These are phyloP conservation scores for Pyrenochaeta sp. DNA, from an alignment of 2,329 filamentous ascomycete genomes.

Conservation along the genomic window DNA sequence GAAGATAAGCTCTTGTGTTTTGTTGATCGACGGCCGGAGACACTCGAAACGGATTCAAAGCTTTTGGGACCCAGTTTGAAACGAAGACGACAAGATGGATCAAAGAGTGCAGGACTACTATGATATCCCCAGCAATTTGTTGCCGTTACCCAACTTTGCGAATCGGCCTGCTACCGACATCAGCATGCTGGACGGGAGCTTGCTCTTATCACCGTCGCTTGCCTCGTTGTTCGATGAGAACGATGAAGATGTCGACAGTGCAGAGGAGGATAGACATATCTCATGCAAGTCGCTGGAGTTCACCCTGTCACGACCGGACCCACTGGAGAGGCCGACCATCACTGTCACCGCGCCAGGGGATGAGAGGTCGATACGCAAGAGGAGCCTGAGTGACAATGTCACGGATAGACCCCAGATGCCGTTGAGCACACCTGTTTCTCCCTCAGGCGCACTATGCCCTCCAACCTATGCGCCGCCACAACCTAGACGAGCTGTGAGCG, in stretches of 20 bases:
- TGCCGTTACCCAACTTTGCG: conserved; percentile 34
- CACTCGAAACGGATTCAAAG: too few relatives aligned
- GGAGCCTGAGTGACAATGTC: conserved; percentile 15
- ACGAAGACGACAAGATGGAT: conserved; percentile 8
- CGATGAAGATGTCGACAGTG: conserved; percentile 16
- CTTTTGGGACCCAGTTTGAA: background rate
- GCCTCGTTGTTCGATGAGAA: conserved; percentile 18
- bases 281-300: conserved; percentile 5
- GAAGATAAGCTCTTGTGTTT: too few relatives aligned
- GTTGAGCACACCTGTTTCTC: conserved; percentile 30
- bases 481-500: conserved; percentile 38
- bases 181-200: conserved; percentile 25
- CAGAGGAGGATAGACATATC: too few relatives aligned
- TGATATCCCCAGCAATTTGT: conserved; percentile 25
- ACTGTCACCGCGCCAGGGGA: conserved; percentile 9
- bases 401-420: conserved; percentile 17
- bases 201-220: conserved; percentile 10
- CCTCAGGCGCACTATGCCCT: conserved; percentile 19
- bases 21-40: too few relatives aligned
- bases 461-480: conserved; percentile 18
- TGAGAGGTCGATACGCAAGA: conserved; percentile 3
- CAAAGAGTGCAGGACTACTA: conserved; percentile 25
- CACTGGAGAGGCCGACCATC: conserved; percentile 10
- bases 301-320: conserved; percentile 5
- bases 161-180: conserved; percentile 31